phyloP scores from a whole-genome alignment of 441 rosid species.

The Populus hybrid region DNA sequence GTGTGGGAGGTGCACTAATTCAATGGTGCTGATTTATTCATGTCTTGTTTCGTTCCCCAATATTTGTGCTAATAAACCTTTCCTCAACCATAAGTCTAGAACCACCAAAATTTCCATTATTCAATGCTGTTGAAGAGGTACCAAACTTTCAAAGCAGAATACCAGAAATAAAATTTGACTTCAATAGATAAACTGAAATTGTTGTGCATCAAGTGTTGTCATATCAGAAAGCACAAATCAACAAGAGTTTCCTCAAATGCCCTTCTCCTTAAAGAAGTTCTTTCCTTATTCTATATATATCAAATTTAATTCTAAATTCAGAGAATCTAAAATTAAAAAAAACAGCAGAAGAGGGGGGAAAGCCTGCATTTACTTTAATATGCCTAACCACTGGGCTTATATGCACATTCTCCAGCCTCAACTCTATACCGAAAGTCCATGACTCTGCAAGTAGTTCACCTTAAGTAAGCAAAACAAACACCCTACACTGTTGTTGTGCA shows the following conservation, averaged over 20 bases:
- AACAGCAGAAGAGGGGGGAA: neutral
- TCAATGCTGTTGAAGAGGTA: no score
- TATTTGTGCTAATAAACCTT: neutral
- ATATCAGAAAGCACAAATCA: neutral
- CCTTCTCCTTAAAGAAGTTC: neutral
- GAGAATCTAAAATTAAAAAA: neutral
- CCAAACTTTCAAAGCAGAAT: neutral
- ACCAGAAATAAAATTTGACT: neutral
- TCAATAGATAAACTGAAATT: neutral
- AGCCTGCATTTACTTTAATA: slow-evolving; percentile 57
- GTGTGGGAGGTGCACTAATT: neutral
- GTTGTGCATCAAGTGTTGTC: neutral
- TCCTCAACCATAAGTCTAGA: neutral
- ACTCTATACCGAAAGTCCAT: slow-evolving; percentile 95
- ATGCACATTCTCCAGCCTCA: slow-evolving; percentile 34
- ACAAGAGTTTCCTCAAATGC: neutral
- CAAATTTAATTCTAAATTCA: neutral
- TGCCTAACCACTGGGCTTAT: slow-evolving; percentile 94
- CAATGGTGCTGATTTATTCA: neutral
- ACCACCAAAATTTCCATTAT: neutral
- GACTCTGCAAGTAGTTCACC: slow-evolving; percentile 98
- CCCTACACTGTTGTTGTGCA: neutral
- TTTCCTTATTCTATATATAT: neutral
- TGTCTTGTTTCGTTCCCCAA: neutral
- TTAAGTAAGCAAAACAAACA: slow-evolving; percentile 24